A percentile compares a stretch with the other conserved stretches of the same genome.
phyloP scores from a whole-genome alignment of 192 early-diverging fungal genomes.

The Haplosporangium gracile region DNA sequence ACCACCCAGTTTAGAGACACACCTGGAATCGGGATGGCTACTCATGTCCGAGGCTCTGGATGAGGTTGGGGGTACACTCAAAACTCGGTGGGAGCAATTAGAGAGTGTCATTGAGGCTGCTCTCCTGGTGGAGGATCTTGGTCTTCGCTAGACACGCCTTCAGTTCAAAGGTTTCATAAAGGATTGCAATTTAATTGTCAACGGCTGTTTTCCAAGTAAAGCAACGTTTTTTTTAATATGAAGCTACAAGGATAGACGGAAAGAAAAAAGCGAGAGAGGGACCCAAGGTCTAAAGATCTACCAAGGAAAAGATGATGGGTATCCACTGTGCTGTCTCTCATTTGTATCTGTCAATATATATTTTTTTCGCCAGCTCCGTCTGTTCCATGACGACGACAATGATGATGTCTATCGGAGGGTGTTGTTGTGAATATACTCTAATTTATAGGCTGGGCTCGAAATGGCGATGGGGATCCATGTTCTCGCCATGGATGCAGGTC shows the following conservation, averaged over 20 bases:
- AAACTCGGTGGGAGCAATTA: conserved; percentile 34
- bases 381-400: neutral
- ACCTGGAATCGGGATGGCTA: conserved; percentile 32
- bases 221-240: neutral
- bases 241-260: too few relatives aligned
- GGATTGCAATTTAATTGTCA: neutral
- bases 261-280: too few relatives aligned
- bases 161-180: neutral
- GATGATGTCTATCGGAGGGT: neutral
- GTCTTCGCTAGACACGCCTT: conserved; percentile 11
- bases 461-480: conserved; percentile 55
- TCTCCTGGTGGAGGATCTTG: conserved; percentile 25
- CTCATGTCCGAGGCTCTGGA: conserved; percentile 22
- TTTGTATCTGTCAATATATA: neutral
- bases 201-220: neutral
- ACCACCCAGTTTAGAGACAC: neutral
- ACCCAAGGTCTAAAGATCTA: too few relatives aligned
- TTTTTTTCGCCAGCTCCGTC: neutral
- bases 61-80: conserved; percentile 35
- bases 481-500: conserved; percentile 66
- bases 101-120: conserved; percentile 43
- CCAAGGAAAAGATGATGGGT: too few relatives aligned
- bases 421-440: neutral
- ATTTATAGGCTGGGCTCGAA: conserved; percentile 31
- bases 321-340: too few relatives aligned